Percentiles rank a stretch among this genome's conserved stretches.
These are phyloP conservation scores for Coemansia sp. DNA, from an alignment of 192 early-diverging fungal genomes.

Conservation along the genomic window DNA sequence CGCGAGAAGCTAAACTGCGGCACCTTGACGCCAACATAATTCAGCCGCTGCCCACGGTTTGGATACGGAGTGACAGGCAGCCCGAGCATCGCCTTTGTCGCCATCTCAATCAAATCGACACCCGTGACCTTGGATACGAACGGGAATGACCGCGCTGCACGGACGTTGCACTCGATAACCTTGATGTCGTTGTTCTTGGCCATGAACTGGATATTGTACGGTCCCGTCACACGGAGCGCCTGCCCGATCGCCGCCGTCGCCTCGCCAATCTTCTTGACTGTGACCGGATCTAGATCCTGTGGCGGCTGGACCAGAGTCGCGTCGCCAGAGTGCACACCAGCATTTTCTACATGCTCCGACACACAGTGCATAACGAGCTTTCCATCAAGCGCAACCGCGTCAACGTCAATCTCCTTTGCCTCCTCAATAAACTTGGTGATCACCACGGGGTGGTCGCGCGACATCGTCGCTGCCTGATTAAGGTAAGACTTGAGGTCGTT, in stretches of 20 bases:
- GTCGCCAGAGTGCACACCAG: constrained; percentile 98
- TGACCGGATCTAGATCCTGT: constrained; percentile 92
- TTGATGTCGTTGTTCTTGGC: constrained; percentile 99
- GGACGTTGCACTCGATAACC: constrained; percentile 99
- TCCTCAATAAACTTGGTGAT: constrained; percentile 98
- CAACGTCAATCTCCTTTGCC: constrained; percentile 98
- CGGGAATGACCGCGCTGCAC: constrained; percentile 94
- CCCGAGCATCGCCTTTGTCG: constrained; percentile 90
- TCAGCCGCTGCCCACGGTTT: constrained; percentile 65
- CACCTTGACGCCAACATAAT: constrained; percentile 94
- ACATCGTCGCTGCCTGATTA: constrained; percentile 86
- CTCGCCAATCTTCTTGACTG: constrained; percentile 87
- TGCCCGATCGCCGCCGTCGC: constrained; percentile 90
- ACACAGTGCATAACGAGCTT: constrained; percentile 92
- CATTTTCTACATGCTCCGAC: constrained; percentile 98
- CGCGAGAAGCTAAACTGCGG: constrained; percentile 98
- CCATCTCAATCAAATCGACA: constrained; percentile 95
- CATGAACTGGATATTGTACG: constrained; percentile 99
- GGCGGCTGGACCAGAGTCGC: constrained; percentile 94
- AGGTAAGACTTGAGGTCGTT: constrained; percentile 85
- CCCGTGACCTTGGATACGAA: constrained; percentile 97
- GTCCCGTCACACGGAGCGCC: constrained; percentile 95
- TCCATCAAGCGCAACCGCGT: constrained; percentile 94
- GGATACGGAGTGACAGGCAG: constrained; percentile 81
- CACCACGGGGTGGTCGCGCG: constrained; percentile 92